Evolutionary conservation across 345 rosid genomes (phyloP), one percentile per base, ranked within the genome.

Genomic region (Brassica incana): DNA sequence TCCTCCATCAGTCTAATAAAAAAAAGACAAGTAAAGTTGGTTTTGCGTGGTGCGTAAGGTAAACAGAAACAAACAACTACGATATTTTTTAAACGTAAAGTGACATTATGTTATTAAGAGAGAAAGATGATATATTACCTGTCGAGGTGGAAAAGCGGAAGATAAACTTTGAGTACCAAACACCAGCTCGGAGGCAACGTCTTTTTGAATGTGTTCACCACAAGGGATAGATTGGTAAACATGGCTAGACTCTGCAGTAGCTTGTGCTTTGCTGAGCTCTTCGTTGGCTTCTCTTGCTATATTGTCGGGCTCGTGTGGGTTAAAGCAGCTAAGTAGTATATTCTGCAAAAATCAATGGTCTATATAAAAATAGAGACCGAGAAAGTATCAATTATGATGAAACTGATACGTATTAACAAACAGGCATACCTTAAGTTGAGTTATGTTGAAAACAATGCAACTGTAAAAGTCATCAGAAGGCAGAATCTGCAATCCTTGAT

Each of bases 1-100:
- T 69, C 80, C 85, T 77, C 83, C 88, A 30, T 16, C 11, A 32
- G 58, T 83, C 80, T 58, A 8, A 77, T 29, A 29, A 65, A 25
- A 71, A 36, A 79, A 12, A 30, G 14, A 43, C 50, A 43, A 43
- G 50, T 43, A 74, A 54, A 54, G 16, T 6, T 15, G 25, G 23
- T 50, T 50, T 50, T n/a, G 58, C 18, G 7, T 50, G 18, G 18
- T 50, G 58, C 58, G 2, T n/a, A 50, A 50, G 58, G 20, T 52
- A 52, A 5, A 5, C 20, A 52, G 15, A 43, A 35, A 36, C 43
- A 36, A 36, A 36, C 54, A 48, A 52, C 58, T 54, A 16, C 61
- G 23, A 16, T 16, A 8, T n/a, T 2, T 52, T n/a, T 15, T 15
- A 54, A 14, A 52, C 2, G 4, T 54, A 15, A 54, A 15, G 61